These are phyloP conservation scores for Haematococcus sp. DNA, from an alignment of 139 green algal species.

Conservation along the genomic window DNA sequence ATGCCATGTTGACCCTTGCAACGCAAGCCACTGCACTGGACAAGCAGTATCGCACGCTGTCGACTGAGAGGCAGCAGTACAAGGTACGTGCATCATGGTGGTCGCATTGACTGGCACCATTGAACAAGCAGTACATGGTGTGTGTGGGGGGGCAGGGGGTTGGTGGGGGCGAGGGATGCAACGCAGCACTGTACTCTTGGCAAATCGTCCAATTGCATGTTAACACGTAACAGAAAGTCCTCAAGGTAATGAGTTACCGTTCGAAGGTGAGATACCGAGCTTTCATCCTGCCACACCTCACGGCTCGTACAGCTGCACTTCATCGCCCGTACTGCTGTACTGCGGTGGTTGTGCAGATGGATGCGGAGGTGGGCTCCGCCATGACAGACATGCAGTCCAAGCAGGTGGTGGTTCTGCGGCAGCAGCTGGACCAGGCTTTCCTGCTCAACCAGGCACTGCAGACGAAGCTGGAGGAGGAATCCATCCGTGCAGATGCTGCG, in stretches of 20 bases:
- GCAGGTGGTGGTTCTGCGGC: conserved; percentile 21
- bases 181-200: too few species aligned
- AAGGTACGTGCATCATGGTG: background rate
- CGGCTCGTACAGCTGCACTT: too few species aligned
- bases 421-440: conserved; percentile 5
- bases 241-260: too few species aligned
- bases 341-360: conserved; percentile 17
- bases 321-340: too few species aligned
- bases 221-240: too few species aligned
- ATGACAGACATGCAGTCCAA: conserved; percentile 25
- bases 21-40: conserved; percentile 25
- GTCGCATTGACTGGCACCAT: too few species aligned
- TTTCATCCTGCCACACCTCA: too few species aligned
- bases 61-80: conserved; percentile 4
- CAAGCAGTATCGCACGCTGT: conserved; percentile 21
- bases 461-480: background rate
- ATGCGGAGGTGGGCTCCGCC: conserved; percentile 20
- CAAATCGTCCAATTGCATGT: too few species aligned
- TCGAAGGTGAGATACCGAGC: too few species aligned
- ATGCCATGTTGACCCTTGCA: conserved; percentile 13
- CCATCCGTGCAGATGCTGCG: too few species aligned
- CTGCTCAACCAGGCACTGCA: conserved; percentile 2
- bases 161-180: too few species aligned
- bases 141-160: background rate
- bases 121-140: background rate